Evolutionary conservation across 1,284 basidiomycete species (phyloP), one percentile per base, ranked within the genome.

Genomic region (Porphyrellus sp.): DNA sequence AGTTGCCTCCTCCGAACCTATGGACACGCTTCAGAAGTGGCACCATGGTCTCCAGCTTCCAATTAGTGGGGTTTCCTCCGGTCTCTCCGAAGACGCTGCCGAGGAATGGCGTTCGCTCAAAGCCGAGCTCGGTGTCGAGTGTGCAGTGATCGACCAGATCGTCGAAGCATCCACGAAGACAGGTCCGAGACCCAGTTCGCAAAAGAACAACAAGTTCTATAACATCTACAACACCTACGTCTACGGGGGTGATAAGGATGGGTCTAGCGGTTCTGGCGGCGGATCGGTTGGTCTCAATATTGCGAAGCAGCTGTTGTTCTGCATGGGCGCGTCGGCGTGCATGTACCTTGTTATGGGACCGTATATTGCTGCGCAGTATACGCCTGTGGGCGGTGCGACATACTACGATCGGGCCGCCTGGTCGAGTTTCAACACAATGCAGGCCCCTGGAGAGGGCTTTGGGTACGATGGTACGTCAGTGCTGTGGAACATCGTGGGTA

Each of bases 151-250:
- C 58, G 88, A 92, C 67, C 81, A 84, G 64, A 71, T 91, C 53
- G 80, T 70, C 27, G 76, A 70, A 62, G 73, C 65, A 49, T 83
- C 83, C 7, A 65, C 69, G 16, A 75, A 72, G 57, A 72, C 68
- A 5, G 69, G 72, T n/a, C 61, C 63, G 5, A 54, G 66, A 50
- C 67, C 68, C 33, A 53, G 68, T 50, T 54, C 74, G 51, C 56
- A 64, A 64, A 28, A 74, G 40, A 76, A 73, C 49, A 76, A 76
- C 53, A 75, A 81, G 39, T 89, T 91, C 68, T 89, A 86, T 73
- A 90, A 89, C 69, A 86, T 91, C 65, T 89, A 90, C 69, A 89
- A 89, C 70, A 89, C 86, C 13, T 89, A 89, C 58, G 80, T 89
- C 37, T 87, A 86, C 61, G 82, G 80, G 37, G 67, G 70, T 43